A percentile compares a stretch with the other conserved stretches of the same genome.
Conservation (phyloP, 352 stramenopile species). For the Phytopythium oedochilum region DNA sequence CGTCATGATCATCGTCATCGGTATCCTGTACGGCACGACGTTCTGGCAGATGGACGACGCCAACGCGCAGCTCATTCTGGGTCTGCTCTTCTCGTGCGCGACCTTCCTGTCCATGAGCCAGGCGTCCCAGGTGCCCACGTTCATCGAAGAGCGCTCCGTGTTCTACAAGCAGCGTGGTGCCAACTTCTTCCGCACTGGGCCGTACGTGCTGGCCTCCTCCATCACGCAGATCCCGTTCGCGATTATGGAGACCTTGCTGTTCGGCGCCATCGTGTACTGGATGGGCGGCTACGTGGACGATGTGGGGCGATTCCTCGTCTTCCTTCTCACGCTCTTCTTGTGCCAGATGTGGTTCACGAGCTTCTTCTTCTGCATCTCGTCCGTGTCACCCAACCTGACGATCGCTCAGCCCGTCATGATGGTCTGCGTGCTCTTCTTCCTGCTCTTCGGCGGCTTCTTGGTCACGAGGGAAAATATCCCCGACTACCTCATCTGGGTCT, state of each 20-base stretch:
- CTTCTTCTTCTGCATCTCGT: conserved; percentile 68
- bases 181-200: conserved; percentile 86
- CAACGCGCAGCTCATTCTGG: conserved; percentile 57
- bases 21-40: conserved; percentile 53
- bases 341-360: conserved; percentile 64
- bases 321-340: conserved; percentile 57
- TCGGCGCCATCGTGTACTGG: conserved; percentile 86
- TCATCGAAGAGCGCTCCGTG: conserved; percentile 59
- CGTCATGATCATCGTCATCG: conserved; percentile 59
- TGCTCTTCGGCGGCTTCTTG: conserved; percentile 71
- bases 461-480: conserved; percentile 52
- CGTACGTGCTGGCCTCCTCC: conserved; percentile 71
- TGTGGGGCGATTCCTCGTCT: conserved; percentile 43
- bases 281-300: conserved; percentile 69
- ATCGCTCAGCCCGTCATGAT: conserved; percentile 62
- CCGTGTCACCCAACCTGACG: conserved; percentile 34
- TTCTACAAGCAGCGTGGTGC: conserved; percentile 89
- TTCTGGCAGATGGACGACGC: conserved; percentile 64
- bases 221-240: conserved; percentile 44
- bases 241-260: conserved; percentile 72
- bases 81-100: conserved; percentile 83
- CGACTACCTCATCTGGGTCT: conserved; percentile 65
- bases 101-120: conserved; percentile 86
- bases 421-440: conserved; percentile 56
- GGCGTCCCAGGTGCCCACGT: conserved; percentile 71